phyloP scores from a whole-genome alignment of 441 rosid genomes.

The Arabidopsis lyrata region DNA sequence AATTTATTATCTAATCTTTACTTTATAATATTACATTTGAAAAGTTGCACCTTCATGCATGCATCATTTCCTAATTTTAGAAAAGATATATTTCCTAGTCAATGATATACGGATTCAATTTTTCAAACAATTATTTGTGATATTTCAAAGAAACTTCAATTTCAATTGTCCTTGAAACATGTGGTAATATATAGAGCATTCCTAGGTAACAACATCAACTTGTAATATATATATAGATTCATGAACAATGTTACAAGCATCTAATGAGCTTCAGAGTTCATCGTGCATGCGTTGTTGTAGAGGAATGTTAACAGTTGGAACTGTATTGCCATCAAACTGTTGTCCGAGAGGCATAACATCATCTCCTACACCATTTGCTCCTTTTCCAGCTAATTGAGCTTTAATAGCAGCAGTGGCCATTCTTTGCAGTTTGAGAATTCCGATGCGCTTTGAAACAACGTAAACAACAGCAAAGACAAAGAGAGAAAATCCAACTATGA shows the following conservation, averaged over 20 bases:
- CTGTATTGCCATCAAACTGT: conserved; percentile 50
- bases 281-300: conserved; percentile 60
- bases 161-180: too few relatives aligned
- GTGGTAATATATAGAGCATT: too few relatives aligned
- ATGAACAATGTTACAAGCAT: conserved; percentile 24
- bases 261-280: conserved; percentile 61
- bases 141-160: too few relatives aligned
- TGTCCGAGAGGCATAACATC: conserved; percentile 52
- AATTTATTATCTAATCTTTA: too few relatives aligned
- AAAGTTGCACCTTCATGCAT: too few relatives aligned
- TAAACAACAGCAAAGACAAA: conserved; percentile 80
- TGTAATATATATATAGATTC: conserved; percentile 3
- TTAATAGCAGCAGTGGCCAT: conserved; percentile 78
- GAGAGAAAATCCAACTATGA: conserved; percentile 63
- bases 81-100: too few relatives aligned
- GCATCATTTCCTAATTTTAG: too few relatives aligned
- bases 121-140: too few relatives aligned
- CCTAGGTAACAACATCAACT: too few relatives aligned
- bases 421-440: conserved; percentile 76
- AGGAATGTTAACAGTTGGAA: conserved; percentile 50
- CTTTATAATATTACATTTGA: too few relatives aligned
- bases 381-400: conserved; percentile 67
- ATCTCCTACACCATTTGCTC: conserved; percentile 50
- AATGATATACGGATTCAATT: too few relatives aligned
- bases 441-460: conserved; percentile 85